phyloP scores from a whole-genome alignment of 495 filamentous ascomycete species.

The Extremus antarcticus region DNA sequence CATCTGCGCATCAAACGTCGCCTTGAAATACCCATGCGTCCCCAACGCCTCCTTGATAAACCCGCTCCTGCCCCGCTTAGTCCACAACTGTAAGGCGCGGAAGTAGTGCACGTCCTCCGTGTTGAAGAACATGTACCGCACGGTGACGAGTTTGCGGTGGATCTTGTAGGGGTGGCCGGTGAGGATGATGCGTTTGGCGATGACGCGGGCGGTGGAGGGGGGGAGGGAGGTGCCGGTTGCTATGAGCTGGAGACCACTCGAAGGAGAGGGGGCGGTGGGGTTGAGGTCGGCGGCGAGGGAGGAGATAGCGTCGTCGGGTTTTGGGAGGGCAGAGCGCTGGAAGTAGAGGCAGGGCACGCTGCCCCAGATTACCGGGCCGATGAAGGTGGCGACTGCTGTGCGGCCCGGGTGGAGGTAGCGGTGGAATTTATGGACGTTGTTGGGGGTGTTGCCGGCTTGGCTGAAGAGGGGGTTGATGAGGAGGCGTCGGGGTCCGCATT shows the following conservation, averaged over 20 bases:
- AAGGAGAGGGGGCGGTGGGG: background rate
- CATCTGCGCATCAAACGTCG: constrained; percentile 88
- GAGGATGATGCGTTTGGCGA: constrained; percentile 88
- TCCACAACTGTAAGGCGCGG: constrained; percentile 91
- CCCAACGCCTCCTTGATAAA: constrained; percentile 88
- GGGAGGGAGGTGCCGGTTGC: constrained; percentile 77
- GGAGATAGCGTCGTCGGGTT: constrained; percentile 26
- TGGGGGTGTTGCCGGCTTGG: constrained; percentile 68
- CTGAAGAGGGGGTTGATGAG: constrained; percentile 86
- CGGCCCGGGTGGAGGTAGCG: constrained; percentile 85
- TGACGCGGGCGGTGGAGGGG: constrained; percentile 65
- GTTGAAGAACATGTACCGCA: constrained; percentile 99
- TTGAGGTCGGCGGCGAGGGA: constrained; percentile 20
- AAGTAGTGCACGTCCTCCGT: constrained; percentile 90
- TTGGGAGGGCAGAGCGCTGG: constrained; percentile 34
- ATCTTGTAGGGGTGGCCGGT: constrained; percentile 98
- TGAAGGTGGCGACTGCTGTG: constrained; percentile 82
- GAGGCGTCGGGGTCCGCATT: constrained; percentile 77
- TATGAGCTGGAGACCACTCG: constrained; percentile 51
- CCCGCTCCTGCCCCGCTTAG: constrained; percentile 72
- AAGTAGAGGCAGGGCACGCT: constrained; percentile 81
- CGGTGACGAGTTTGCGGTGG: constrained; percentile 89
- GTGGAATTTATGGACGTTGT: constrained; percentile 94
- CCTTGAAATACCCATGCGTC: constrained; percentile 98
- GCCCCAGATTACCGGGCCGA: constrained; percentile 86